Evolutionary conservation across 371 early-diverging fungal species (phyloP).

Genomic region (Mucor piriformis): DNA sequence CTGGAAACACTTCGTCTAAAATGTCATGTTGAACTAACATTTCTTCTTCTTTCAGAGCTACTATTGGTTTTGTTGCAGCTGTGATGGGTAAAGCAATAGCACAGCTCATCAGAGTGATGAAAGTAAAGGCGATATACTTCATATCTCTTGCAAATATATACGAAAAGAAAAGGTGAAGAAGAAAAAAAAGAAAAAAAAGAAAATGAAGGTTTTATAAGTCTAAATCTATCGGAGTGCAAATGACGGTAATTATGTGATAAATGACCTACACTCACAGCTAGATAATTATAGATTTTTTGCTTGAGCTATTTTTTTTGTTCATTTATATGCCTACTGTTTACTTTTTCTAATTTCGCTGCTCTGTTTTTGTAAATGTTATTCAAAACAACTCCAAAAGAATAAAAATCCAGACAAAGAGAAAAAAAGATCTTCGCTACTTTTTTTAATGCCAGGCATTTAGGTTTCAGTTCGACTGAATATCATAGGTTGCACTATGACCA

Average conservation of each 20-base stretch:
- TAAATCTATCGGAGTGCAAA: conserved; percentile 7
- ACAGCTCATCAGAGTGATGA: background rate
- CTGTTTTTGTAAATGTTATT: background rate
- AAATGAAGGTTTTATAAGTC: background rate
- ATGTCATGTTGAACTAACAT: background rate
- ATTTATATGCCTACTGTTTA: background rate
- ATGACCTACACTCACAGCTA: background rate
- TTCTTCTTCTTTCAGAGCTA: background rate
- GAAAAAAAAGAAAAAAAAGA: conserved; percentile 2
- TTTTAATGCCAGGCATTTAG: background rate
- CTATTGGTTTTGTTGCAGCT: background rate
- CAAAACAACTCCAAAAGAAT: background rate
- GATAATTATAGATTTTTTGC: conserved; percentile 2
- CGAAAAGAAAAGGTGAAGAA: background rate
- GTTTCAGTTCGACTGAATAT: background rate
- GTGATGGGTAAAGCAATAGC: conserved; percentile 10
- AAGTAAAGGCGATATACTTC: conserved; percentile 8
- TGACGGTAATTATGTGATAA: background rate
- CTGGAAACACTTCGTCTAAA: conserved; percentile 15
- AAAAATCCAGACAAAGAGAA: background rate
- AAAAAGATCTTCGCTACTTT: background rate
- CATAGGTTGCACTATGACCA: background rate
- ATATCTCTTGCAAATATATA: background rate
- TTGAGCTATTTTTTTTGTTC: background rate
- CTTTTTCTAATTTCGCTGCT: background rate